These are phyloP conservation scores for Sordariomycetes sp. DNA, from an alignment of 2,329 filamentous ascomycete genomes.

Conservation along the genomic window DNA sequence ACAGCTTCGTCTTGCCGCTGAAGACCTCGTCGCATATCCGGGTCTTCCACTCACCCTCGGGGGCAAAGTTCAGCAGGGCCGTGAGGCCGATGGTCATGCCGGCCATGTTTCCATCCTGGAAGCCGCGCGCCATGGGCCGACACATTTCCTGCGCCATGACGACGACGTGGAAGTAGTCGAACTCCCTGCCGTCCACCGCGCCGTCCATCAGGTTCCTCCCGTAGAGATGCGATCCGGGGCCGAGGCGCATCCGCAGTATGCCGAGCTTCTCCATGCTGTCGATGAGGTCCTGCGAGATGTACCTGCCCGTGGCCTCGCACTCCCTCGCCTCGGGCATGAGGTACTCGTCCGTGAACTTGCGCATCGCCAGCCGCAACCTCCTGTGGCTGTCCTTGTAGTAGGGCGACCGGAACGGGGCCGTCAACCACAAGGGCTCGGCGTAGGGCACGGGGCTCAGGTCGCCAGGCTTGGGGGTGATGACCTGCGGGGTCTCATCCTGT, in stretches of 20 bases:
- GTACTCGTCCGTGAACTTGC: conserved; percentile 64
- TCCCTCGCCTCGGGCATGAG: conserved; percentile 66
- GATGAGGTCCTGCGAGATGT: conserved; percentile 64
- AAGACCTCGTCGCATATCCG: conserved; percentile 64
- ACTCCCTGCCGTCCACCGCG: conserved; percentile 66
- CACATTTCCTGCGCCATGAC: conserved; percentile 66
- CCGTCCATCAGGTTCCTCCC: conserved; percentile 59
- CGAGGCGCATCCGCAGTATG: conserved; percentile 73
- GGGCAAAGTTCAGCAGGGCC: conserved; percentile 71
- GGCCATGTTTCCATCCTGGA: conserved; percentile 80
- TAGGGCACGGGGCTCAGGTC: conserved; percentile 74
- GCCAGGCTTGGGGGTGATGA: conserved; percentile 60
- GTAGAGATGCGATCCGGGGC: conserved; percentile 73
- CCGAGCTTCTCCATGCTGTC: conserved; percentile 68
- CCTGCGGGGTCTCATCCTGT: conserved; percentile 59
- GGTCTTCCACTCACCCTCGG: conserved; percentile 55
- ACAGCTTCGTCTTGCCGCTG: conserved; percentile 78
- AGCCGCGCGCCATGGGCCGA: conserved; percentile 65
- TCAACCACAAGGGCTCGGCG: conserved; percentile 76
- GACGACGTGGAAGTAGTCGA: conserved; percentile 81
- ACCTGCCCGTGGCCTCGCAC: conserved; percentile 64
- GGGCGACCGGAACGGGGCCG: conserved; percentile 65
- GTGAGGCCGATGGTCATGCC: conserved; percentile 79
- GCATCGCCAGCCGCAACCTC: conserved; percentile 57
- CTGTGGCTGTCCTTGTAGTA: conserved; percentile 74